These are phyloP conservation scores for Botrytis fabae DNA, from an alignment of 2,329 filamentous ascomycete genomes.

Conservation along the genomic window DNA sequence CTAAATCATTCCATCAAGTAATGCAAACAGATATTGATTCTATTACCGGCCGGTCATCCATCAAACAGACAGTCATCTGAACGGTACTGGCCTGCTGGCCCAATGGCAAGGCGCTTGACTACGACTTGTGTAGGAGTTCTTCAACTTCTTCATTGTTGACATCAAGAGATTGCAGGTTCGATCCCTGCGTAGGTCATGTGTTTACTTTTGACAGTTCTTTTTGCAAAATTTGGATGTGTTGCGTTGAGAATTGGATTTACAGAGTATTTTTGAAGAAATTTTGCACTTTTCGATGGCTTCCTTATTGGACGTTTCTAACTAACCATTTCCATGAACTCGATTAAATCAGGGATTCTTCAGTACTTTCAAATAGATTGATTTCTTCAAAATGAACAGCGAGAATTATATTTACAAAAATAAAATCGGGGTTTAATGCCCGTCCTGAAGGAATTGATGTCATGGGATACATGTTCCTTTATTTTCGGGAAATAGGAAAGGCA, in stretches of 20 bases:
- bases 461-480: neutral
- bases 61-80: rapidly evolving
- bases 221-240: neutral
- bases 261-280: neutral
- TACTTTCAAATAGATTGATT: neutral
- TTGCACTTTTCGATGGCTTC: neutral
- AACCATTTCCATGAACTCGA: neutral
- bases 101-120: constrained; percentile 27
- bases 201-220: neutral
- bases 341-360: neutral
- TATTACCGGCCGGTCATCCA: too few relatives aligned
- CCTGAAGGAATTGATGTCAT: neutral
- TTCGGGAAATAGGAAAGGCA: neutral
- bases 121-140: neutral
- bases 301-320: too few relatives aligned
- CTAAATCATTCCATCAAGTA: neutral
- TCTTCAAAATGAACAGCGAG: neutral
- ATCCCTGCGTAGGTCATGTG: constrained; percentile 38
- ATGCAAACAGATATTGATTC: neutral
- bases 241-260: neutral
- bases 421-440: neutral
- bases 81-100: constrained; percentile 21
- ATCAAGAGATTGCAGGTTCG: constrained; percentile 52
- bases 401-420: neutral
- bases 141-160: rapidly evolving